Base-by-base conservation (phyloP, 2,329 filamentous ascomycete species). In the Cytospora piceicola region DNA sequence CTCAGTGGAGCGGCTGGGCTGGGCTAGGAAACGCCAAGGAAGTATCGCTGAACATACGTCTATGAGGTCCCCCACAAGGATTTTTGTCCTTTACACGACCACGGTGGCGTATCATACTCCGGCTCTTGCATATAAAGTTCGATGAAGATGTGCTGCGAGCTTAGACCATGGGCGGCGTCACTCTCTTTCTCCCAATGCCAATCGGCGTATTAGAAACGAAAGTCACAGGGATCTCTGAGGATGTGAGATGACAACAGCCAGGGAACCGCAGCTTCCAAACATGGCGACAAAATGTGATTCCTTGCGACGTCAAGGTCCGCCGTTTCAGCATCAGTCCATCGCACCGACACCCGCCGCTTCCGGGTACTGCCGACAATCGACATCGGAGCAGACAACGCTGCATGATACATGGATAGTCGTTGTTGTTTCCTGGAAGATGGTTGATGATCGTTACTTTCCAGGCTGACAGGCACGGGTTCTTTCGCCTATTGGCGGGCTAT, bases 1-100 rank as follows among this genome's bases (percentile, higher is more conserved):
- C 20, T 2, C 64, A 73, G 24, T 73, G 72, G 72, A 17, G 61
- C 30, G 60, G 60, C 6, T 73, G 71, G 72, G 69, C 69, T 1
- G 72, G 72, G 17, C 30, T 69, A 34, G 72, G 69, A 17, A 46
- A 54, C 24, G 65, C 65, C 20, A 42, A 68, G 14, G 72, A 71
- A 51, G 63, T 56, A n/a, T 61, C 63, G 24, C 62, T 73, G 46
- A 72, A 73, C 58, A 34, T 34, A 34, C 32, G 32, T 34, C 32
- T 34, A 34, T 34, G 32, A 34, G 32, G 32, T 8, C 11, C 32
- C 11, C 32, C 32, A 34, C 32, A 34, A 2, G 32, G 32, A 34
- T 8, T 2, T 34, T 34, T 34, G 32, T 8, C 32, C 32, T 34
- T 8, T 12, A 12, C 11, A 34, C 32, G 32, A 29, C 27, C 27